These are phyloP conservation scores for Syncephalis plumigaleata DNA, from an alignment of 371 early-diverging fungal genomes.

Conservation along the genomic window DNA sequence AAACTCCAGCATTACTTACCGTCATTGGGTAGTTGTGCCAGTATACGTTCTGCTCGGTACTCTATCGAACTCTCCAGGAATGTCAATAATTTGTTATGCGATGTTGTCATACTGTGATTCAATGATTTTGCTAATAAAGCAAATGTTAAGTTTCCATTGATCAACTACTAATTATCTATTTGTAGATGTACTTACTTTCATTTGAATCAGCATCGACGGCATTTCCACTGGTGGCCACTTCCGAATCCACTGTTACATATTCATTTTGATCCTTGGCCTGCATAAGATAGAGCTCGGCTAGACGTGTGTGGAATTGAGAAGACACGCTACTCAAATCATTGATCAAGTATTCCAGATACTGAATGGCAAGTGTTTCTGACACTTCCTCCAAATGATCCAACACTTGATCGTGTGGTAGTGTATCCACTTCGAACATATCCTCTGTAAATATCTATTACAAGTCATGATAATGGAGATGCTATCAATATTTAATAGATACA, in stretches of 20 bases:
- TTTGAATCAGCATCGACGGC: neutral
- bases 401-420: conserved; percentile 29
- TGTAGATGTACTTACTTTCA: neutral
- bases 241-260: no score
- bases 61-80: conserved; percentile 48
- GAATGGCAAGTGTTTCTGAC: conserved; percentile 38
- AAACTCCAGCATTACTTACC: conserved; percentile 15
- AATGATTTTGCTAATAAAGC: no score
- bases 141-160: no score
- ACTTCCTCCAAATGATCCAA: conserved; percentile 36
- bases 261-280: conserved; percentile 9
- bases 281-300: conserved; percentile 53
- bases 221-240: neutral
- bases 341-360: conserved; percentile 68
- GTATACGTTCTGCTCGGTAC: conserved; percentile 62
- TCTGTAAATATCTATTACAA: conserved; percentile 52
- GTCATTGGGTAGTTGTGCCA: conserved; percentile 59
- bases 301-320: conserved; percentile 60
- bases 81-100: conserved; percentile 21
- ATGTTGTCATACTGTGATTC: no score
- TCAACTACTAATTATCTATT: no score
- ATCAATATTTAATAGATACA: neutral
- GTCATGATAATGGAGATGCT: neutral
- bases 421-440: conserved; percentile 36
- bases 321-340: conserved; percentile 42